Base-by-base conservation (phyloP, 2,329 filamentous ascomycete genomes). In the Fonsecaea monophora region DNA sequence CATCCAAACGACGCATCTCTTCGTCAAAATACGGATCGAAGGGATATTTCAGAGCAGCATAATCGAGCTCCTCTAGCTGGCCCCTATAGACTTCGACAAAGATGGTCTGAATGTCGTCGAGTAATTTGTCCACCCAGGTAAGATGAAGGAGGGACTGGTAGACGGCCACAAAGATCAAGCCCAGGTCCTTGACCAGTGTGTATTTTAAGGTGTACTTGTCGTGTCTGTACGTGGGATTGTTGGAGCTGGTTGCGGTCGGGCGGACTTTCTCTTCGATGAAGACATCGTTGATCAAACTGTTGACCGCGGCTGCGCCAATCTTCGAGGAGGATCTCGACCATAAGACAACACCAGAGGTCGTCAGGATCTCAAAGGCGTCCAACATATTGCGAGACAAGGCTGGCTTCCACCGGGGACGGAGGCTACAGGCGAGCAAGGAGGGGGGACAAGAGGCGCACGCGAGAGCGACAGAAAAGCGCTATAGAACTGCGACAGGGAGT, bases 1-100 rank as follows among this genome's bases (percentile, higher is more conserved):
- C 68, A 75, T 89, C 92, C 21, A 99, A 84, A 77, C 97, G 92
- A 71, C 88, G 86, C 69, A 98, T 83, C 80, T 98, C 93, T 75
- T 96, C 91, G 77, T 98, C 92, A 77, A 98, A 99, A 79, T 97
- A 98, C 73, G 90, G 86, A 76, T 96, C 92, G 76, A 99, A 99
- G 59, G 87, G 86, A 80, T 93, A 97, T 76, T 94, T 87, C 65
- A 95, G 84, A 25, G 91, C 84, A 62, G 91, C 92, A 10, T 89
- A 91, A 76, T 94, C 87, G 32, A 91, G 87, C 73, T 91, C 91
- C 77, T 89, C 93, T 63, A 99, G 82, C 78, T 97, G 91, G 66
- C 95, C 90, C 72, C 89, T 91, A 78, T 98, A 99, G 34, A 97
- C 85, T 71, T 93, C 91, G 72, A 95, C 86, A 76, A 98, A 99